Conservation (phyloP, 2,329 filamentous ascomycete species). For the Exutisphaerella laricina region DNA sequence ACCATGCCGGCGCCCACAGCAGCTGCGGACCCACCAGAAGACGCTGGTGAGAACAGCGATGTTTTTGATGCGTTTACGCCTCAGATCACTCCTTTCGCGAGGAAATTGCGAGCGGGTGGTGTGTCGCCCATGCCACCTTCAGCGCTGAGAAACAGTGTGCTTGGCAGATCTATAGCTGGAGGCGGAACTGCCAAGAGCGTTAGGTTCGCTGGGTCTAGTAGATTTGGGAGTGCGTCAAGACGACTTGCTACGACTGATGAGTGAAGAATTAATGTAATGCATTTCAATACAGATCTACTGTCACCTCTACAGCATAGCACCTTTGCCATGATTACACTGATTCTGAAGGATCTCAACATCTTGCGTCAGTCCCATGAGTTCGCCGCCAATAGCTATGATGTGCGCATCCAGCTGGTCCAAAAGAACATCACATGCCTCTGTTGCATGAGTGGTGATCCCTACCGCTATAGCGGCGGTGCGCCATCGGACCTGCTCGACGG, state of each 20-base stretch:
- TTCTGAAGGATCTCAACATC: too few species aligned
- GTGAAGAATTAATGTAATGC: slow-evolving; percentile 8
- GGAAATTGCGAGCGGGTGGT: slow-evolving; percentile 34
- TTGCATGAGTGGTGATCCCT: too few species aligned
- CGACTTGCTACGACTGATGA: slow-evolving; percentile 13
- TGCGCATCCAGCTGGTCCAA: too few species aligned
- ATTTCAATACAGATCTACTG: too few species aligned
- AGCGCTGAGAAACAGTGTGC: slow-evolving; percentile 18
- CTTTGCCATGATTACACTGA: too few species aligned
- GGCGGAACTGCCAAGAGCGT: slow-evolving; percentile 24
- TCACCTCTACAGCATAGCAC: too few species aligned
- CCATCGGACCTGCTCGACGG: too few species aligned
- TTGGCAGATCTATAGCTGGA: slow-evolving; percentile 16
- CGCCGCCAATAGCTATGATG: too few species aligned
- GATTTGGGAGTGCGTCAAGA: slow-evolving; percentile 13
- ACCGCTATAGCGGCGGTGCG: too few species aligned
- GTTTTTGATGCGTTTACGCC: slow-evolving; percentile 26
- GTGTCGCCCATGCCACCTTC: slow-evolving; percentile 20
- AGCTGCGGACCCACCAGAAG: slow-evolving; percentile 4
- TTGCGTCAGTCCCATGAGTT: too few species aligned
- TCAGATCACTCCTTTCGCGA: slow-evolving; percentile 36
- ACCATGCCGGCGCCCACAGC: slow-evolving; percentile 27
- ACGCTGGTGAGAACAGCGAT: slow-evolving; percentile 9
- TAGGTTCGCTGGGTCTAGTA: slow-evolving; percentile 21
- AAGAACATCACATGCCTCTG: too few species aligned